Evolutionary conservation across 441 rosid genomes (phyloP).

Genomic region (Populus trichocarpa): DNA sequence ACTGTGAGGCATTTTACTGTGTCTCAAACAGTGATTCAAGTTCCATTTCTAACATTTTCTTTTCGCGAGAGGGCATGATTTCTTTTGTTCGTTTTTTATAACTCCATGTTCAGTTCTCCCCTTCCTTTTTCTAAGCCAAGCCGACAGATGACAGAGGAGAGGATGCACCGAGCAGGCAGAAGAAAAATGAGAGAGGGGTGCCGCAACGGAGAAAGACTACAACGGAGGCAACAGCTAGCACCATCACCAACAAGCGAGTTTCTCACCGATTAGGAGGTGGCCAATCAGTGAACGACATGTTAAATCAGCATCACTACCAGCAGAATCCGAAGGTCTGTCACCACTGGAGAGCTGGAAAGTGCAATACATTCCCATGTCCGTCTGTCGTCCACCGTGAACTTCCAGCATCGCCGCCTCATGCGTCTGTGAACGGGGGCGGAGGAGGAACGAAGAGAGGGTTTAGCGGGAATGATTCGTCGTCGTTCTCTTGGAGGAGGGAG

Average conservation of each 20-base stretch:
- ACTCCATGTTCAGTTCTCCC: too few relatives aligned
- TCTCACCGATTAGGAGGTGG: constrained; percentile 61
- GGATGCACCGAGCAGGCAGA: too few relatives aligned
- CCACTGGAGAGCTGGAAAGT: constrained; percentile 84
- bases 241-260: constrained; percentile 40
- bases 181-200: too few relatives aligned
- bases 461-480: constrained; percentile 41
- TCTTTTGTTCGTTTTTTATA: too few relatives aligned
- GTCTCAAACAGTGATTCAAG: too few relatives aligned
- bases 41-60: too few relatives aligned
- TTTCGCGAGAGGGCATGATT: not conserved
- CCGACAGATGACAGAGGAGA: too few relatives aligned
- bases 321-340: constrained; percentile 62
- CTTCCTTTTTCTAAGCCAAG: too few relatives aligned
- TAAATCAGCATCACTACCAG: not conserved
- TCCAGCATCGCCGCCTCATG: constrained; percentile 29
- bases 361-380: constrained; percentile 63
- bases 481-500: too few relatives aligned
- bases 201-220: constrained; percentile 22
- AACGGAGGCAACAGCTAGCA: constrained; percentile 52
- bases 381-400: constrained; percentile 71
- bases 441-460: constrained; percentile 49
- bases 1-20: too few relatives aligned
- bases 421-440: constrained; percentile 24
- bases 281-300: constrained; percentile 28